Evolutionary conservation across 441 rosid genomes (phyloP), one percentile per base, ranked within the genome.

Genomic region (Pelargonium australe): DNA sequence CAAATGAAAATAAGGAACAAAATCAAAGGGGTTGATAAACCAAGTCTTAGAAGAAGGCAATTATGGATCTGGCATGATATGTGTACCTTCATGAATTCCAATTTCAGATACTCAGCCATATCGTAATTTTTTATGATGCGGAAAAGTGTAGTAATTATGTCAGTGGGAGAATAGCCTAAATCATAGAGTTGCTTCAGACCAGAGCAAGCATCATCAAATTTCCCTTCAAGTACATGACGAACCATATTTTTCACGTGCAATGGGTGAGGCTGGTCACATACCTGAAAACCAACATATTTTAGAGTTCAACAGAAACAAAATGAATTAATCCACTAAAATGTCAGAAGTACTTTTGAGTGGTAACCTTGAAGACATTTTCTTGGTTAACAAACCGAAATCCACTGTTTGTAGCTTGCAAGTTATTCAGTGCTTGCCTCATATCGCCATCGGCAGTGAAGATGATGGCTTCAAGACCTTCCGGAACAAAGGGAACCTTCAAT

Each of bases 391-490:
- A 89, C 67, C 89, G 88, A 81, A 94, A 95, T 61, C 99, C 97
- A 72, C 97, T 95, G 72, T 74, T 68, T 37, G 96, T 91, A 47
- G 99, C 99, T 86, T 91, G 99, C 87, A 91, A 79, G 81, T 95
- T 95, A 73, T 95, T 95, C 80, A 95, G 80, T 44, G 94, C 97
- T 80, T 94, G 99, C 80, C 99, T 89, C 99, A 94, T 95, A 78
- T 95, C 99, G 70, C 99, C 99, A 79, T 95, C 99, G 70, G 96
- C 96, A 14, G 99, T 95, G 82, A 95, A 95, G 78, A 95, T 95
- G 72, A 91, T 86, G 37, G 96, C 96, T 84, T 91, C 99, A 34
- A 95, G 96, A 67, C 99, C 99, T 84, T 91, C 99, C 0, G 97
- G 95, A 67, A 90, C 85, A 79, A 84, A 91, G 0, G 92, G 94